Base-by-base conservation (phyloP, 2,329 filamentous ascomycete species). In the Colletotrichum sp. region DNA sequence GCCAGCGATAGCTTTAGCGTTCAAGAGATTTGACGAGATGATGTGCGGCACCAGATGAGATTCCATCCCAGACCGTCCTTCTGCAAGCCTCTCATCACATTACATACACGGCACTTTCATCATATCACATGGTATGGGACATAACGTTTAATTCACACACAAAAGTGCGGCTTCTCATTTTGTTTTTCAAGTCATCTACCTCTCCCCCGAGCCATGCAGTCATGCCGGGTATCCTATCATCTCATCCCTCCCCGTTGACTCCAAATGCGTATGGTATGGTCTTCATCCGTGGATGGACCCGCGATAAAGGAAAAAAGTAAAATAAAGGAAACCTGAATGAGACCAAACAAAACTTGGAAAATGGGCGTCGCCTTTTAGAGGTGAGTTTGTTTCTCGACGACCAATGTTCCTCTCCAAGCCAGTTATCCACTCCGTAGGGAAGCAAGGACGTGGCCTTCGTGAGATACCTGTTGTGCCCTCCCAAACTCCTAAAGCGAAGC, bases 221-320 rank as follows among this genome's bases (percentile, higher is more conserved):
- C 65, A 74, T 74, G 74, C 44, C 44, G 44, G 44, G 65, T 74
- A 74, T 76, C 44, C 59, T 69, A 36, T 59, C 69, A 32, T 75
- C 73, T 44, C 64, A 48, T 74, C 32, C 70, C 52, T 34, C 61
- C 57, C 71, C 65, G 32, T 52, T 11, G 65, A 76, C 74, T 76
- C 74, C 74, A 61, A 44, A 69, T 76, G 71, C 71, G 28, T 74
- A 52, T 69, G 66, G 36, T 22, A 22, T n/a, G 61, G 65, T 36
- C 63, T 27, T 57, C 74, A 74, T 76, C 74, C 74, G 70, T 74
- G 57, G 74, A 76, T 74, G 34, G 32, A 73, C 73, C 48, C 44
- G 52, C 55, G 28, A 39, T 7, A 27, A 65, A 36, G 25, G 52
- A 19, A 65, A 25, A 71, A 55, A 34, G 22, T n/a, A 30, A 72